A percentile compares a stretch with the other conserved stretches of the same genome.
phyloP scores from a whole-genome alignment of 345 rosid species.

The Salix caprea region DNA sequence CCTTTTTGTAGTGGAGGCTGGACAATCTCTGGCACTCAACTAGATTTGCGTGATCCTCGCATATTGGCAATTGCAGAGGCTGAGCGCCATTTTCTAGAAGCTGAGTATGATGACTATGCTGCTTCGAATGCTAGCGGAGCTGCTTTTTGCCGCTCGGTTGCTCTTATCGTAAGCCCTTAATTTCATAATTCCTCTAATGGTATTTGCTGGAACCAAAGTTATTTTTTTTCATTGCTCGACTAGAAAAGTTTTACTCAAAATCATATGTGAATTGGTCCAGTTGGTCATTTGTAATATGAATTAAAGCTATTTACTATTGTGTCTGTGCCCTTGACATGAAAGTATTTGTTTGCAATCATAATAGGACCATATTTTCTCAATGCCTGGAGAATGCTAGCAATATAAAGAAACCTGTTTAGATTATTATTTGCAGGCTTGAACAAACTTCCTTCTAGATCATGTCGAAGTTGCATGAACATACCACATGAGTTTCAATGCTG shows the following conservation, averaged over 20 bases:
- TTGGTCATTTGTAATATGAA: not conserved
- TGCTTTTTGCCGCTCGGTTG: conserved; percentile 88
- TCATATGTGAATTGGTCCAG: not conserved
- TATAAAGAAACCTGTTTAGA: not conserved
- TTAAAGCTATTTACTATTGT: not conserved
- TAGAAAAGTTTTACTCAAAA: not conserved
- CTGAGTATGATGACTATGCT: conserved; percentile 80
- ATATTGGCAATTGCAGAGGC: conserved; percentile 86
- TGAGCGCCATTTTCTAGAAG: conserved; percentile 78
- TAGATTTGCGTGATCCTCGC: conserved; percentile 82
- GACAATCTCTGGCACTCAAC: conserved; percentile 79
- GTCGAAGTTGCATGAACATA: not conserved
- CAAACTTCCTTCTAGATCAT: not conserved
- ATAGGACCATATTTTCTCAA: not conserved
- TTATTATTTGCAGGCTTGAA: not conserved
- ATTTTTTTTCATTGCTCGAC: not conserved
- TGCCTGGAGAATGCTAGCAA: not conserved
- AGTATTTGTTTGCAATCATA: not conserved
- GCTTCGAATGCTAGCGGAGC: conserved; percentile 77
- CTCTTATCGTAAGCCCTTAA: conserved; percentile 56
- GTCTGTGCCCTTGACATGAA: not conserved
- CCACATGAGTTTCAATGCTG: not conserved
- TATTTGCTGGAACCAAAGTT: not conserved
- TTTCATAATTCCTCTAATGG: not conserved
- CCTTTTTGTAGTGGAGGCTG: conserved; percentile 67